These are phyloP conservation scores for Zymoseptoria pseudotritici DNA, from an alignment of 2,329 filamentous ascomycete genomes.

Conservation along the genomic window DNA sequence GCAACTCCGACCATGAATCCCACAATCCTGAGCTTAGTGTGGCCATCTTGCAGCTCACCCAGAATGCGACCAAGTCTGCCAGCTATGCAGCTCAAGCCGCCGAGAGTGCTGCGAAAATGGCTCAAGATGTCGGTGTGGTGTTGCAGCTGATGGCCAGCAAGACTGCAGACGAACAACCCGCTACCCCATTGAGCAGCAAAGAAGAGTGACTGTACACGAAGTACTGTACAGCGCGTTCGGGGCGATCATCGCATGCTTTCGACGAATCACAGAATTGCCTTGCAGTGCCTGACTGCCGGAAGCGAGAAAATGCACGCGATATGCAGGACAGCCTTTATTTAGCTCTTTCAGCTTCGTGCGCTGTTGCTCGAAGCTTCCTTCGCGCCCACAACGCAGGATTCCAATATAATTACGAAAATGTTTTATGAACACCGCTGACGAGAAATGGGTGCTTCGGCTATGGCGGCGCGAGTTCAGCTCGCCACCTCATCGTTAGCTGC, in stretches of 20 bases:
- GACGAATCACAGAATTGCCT: neutral
- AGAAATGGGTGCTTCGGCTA: neutral
- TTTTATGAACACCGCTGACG: neutral
- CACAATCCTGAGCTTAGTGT: constrained; percentile 9
- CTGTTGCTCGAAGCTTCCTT: neutral
- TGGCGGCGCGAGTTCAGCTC: neutral
- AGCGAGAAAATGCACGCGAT: neutral
- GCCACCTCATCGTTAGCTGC: neutral
- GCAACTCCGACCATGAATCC: constrained; percentile 2
- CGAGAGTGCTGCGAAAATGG: constrained; percentile 4
- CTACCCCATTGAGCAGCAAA: neutral
- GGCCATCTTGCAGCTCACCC: constrained; percentile 5
- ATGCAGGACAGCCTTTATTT: neutral
- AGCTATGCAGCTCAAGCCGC: constrained; percentile 7
- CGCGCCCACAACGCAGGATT: neutral
- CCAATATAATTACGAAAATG: neutral
- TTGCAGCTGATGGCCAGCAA: neutral
- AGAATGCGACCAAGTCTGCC: constrained; percentile 7
- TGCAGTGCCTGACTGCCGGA: neutral
- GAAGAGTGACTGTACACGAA: neutral
- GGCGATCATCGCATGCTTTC: neutral
- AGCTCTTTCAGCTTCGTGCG: neutral
- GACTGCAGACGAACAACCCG: neutral
- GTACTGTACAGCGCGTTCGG: neutral
- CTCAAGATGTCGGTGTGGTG: constrained; percentile 1